Evolutionary conservation across 2,329 filamentous ascomycete genomes (phyloP).

Genomic region (Emericellopsis atlantica): DNA sequence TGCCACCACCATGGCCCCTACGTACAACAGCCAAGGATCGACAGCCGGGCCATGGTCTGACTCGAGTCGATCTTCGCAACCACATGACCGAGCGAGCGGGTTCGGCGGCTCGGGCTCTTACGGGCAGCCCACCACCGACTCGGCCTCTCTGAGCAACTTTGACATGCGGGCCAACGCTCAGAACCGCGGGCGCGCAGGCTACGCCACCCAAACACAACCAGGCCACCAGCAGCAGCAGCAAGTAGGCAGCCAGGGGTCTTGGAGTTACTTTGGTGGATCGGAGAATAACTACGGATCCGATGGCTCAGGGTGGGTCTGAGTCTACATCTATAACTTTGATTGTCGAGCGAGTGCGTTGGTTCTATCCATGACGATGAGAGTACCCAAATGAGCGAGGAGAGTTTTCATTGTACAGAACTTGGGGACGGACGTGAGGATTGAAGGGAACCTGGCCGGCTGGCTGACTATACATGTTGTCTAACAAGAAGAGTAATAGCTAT

Average conservation of each 20-base stretch:
- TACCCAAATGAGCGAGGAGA: no score
- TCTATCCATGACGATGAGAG: no score
- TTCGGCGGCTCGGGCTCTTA: neutral
- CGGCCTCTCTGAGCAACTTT: slow-evolving; percentile 10
- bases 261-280: slow-evolving; percentile 10
- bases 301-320: neutral
- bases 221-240: slow-evolving; percentile 6
- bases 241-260: slow-evolving; percentile 8
- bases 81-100: slow-evolving; percentile 3
- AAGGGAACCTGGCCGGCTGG: no score
- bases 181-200: slow-evolving; percentile 5
- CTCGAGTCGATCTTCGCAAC: slow-evolving; percentile 3
- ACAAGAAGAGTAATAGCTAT: no score
- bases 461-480: no score
- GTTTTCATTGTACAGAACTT: no score
- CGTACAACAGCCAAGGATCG: slow-evolving; percentile 6
- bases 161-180: slow-evolving; percentile 7
- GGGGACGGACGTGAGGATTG: no score
- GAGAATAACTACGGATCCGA: neutral
- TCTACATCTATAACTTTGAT: no score
- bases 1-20: slow-evolving; percentile 6
- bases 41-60: slow-evolving; percentile 12
- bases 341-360: no score
- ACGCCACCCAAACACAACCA: slow-evolving; percentile 1
- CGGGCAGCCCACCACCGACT: neutral